phyloP scores from a whole-genome alignment of 139 green algal genomes.

The Marvania coccoides region DNA sequence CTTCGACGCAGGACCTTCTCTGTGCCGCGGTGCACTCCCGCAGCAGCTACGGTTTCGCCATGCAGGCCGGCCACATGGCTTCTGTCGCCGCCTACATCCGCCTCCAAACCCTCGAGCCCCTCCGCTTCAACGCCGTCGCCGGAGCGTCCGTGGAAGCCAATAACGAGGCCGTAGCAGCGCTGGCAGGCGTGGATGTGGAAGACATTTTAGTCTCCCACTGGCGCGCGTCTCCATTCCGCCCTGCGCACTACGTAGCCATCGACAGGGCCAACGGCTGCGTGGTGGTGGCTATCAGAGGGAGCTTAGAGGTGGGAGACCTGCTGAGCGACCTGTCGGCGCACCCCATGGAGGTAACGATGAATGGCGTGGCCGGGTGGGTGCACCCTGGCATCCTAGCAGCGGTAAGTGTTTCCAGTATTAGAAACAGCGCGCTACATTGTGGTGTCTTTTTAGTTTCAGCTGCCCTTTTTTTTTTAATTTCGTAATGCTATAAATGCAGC shows the following conservation, averaged over 20 bases:
- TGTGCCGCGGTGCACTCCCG: constrained; percentile 38
- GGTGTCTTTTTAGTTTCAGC: too few relatives aligned
- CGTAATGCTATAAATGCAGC: too few relatives aligned
- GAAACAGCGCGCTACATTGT: too few relatives aligned
- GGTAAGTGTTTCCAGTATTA: too few relatives aligned
- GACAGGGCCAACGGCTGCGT: constrained; percentile 36
- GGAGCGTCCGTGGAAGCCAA: constrained; percentile 49
- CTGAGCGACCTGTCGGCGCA: constrained; percentile 35
- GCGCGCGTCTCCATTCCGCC: constrained; percentile 31
- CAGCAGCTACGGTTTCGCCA: constrained; percentile 47
- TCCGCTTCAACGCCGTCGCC: constrained; percentile 39
- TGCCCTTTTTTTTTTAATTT: too few relatives aligned
- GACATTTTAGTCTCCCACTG: constrained; percentile 34
- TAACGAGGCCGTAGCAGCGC: constrained; percentile 35
- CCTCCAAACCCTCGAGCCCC: constrained; percentile 35
- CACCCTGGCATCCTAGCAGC: constrained; percentile 40
- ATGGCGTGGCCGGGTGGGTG: constrained; percentile 28
- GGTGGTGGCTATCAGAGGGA: constrained; percentile 41
- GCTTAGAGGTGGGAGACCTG: constrained; percentile 38
- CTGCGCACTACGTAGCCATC: constrained; percentile 46
- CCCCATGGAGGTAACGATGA: constrained; percentile 33
- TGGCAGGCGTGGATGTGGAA: constrained; percentile 24
- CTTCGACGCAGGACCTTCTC: constrained; percentile 25
- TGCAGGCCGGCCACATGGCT: constrained; percentile 36
- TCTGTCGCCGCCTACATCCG: constrained; percentile 30